Evolutionary conservation across 768 basidiomycete species (phyloP), one percentile per base, ranked within the genome.

Genomic region (Cystoderma amianthinum): DNA sequence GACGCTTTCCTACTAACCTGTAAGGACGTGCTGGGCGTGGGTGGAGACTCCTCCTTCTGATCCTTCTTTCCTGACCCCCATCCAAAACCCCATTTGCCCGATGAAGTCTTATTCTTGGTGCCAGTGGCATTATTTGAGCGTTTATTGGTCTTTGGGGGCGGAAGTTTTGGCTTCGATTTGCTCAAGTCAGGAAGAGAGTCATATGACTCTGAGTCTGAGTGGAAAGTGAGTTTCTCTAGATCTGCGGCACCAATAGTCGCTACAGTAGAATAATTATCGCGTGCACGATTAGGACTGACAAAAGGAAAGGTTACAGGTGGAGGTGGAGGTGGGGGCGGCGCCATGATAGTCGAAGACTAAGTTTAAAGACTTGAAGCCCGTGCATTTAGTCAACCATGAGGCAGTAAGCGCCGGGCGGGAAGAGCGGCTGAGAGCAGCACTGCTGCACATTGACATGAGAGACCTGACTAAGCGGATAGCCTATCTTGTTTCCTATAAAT

Each of bases 51-150:
- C 21, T 18, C 24, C 25, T 20, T 40, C 9, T 58, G 61, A 47
- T 71, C 67, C 46, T 68, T 70, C 63, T 68, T 78, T 32, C 82
- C 81, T 25, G 76, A 39, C 0, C 81, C 81, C 78, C 80, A 81
- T 28, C 82, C 81, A 57, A 82, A 85, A n/a, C 82, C 83, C 71
- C 74, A 80, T 53, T 65, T 77, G 35, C 60, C 60, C 28, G 71
- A 60, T 1, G 56, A 46, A 7, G 63, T 58, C 2, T 71, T 71
- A 46, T 71, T 76, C 58, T 78, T 81, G 17, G 78, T 75, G 21
- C 80, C 78, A 0, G 69, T 69, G 59, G 75, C 71, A 3, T 80
- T 73, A 50, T 70, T 77, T 2, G 67, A 63, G 41, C 78, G 70
- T 1, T 59, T n/a, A n/a, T n/a, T n/a, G n/a, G n/a, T n/a, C n/a